Conservation (phyloP, 129 eudicot genomes). For the Saposhnikovia divaricata region DNA sequence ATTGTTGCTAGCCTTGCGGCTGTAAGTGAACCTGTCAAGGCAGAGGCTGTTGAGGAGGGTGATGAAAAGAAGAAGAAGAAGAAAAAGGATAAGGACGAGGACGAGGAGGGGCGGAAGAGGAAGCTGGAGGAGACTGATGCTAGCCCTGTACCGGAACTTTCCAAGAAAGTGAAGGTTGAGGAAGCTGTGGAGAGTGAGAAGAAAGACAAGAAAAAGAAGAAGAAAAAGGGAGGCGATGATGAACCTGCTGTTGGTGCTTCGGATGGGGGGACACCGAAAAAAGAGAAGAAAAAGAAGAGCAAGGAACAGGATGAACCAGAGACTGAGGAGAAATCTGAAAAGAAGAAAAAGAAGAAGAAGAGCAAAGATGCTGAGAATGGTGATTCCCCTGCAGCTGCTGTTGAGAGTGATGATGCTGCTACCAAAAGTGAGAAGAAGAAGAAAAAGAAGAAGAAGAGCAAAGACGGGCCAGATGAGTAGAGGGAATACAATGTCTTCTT, state of each 20-base stretch:
- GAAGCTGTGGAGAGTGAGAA: not conserved
- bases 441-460: not conserved
- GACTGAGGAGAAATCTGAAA: not conserved
- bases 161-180: not conserved
- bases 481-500: too few species aligned
- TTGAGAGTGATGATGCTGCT: not conserved
- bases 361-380: not conserved
- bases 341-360: not conserved
- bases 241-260: not conserved
- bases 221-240: not conserved
- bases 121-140: constrained; percentile 1
- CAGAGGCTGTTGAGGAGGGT: too few species aligned
- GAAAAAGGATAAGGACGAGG: too few species aligned
- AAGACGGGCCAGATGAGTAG: not conserved
- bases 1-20: too few species aligned
- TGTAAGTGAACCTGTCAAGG: too few species aligned
- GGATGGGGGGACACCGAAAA: not conserved
- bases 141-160: not conserved
- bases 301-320: not conserved
- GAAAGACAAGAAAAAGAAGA: not conserved
- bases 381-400: not conserved
- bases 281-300: not conserved
- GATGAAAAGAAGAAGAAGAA: too few species aligned
- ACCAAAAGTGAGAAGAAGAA: not conserved
- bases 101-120: not conserved